A percentile compares a stretch with the other conserved stretches of the same genome.
phyloP scores from a whole-genome alignment of 1,284 basidiomycete species.

The Sanghuangporus baumii region DNA sequence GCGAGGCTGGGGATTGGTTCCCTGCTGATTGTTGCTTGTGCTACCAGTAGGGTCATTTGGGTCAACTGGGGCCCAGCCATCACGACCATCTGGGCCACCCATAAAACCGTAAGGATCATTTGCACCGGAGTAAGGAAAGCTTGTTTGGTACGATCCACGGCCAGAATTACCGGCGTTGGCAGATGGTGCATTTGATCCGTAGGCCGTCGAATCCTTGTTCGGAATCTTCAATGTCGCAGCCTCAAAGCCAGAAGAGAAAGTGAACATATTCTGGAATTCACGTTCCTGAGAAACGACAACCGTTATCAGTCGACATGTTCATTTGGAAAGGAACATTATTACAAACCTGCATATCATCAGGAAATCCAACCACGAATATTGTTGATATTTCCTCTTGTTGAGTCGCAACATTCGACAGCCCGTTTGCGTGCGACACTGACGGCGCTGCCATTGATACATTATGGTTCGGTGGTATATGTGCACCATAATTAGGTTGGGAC shows the following conservation, averaged over 20 bases:
- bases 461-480: slow-evolving; percentile 49
- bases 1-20: slow-evolving; percentile 45
- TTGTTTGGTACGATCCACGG: slow-evolving; percentile 15
- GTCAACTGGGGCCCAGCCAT: slow-evolving; percentile 58
- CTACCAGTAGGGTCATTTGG: slow-evolving; percentile 26
- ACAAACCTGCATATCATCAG: slow-evolving; percentile 95
- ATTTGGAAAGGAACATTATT: slow-evolving; percentile 12
- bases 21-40: slow-evolving; percentile 29
- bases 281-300: slow-evolving; percentile 62
- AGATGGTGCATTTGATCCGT: slow-evolving; percentile 34
- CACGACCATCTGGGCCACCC: slow-evolving; percentile 64
- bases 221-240: slow-evolving; percentile 98
- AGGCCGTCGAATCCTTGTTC: slow-evolving; percentile 76
- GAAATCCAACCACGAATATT: slow-evolving; percentile 98
- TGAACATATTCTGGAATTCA: slow-evolving; percentile 99
- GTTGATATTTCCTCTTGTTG: slow-evolving; percentile 90
- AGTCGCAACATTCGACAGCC: slow-evolving; percentile 20
- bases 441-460: slow-evolving; percentile 23
- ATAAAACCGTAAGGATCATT: slow-evolving; percentile 77
- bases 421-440: slow-evolving; percentile 23
- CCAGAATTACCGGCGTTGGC: slow-evolving; percentile 28
- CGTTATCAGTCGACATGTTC: neutral
- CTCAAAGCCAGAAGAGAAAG: slow-evolving; percentile 93
- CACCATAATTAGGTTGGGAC: slow-evolving; percentile 69
- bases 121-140: slow-evolving; percentile 40